Evolutionary conservation across 768 basidiomycete genomes (phyloP).

Genomic region (Lyophyllum atratum): DNA sequence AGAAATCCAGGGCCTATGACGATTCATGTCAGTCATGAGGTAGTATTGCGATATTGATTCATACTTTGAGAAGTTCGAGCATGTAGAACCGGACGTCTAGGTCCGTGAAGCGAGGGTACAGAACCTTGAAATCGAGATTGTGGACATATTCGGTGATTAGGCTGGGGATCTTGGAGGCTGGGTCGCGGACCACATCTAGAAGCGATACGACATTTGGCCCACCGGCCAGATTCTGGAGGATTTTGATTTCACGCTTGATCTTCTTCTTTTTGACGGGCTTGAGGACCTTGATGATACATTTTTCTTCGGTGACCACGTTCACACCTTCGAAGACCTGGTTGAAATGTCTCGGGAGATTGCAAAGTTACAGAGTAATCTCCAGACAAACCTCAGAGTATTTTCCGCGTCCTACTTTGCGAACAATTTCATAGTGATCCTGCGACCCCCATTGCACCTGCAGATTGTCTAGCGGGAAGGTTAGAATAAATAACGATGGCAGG

Average conservation of each 20-base stretch:
- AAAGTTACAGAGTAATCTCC: constrained; percentile 3
- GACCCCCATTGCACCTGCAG: constrained; percentile 97
- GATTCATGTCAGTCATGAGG: constrained; percentile 10
- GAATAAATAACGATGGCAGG: constrained; percentile 14
- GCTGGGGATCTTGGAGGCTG: constrained; percentile 94
- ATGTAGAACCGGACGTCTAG: constrained; percentile 97
- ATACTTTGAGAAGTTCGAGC: constrained; percentile 90
- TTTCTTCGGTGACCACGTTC: constrained; percentile 87
- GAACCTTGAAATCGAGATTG: constrained; percentile 95
- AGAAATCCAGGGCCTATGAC: constrained; percentile 87
- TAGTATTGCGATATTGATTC: constrained; percentile 8
- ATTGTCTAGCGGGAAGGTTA: constrained; percentile 63
- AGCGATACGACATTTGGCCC: constrained; percentile 94
- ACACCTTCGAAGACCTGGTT: constrained; percentile 89
- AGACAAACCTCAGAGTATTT: constrained; percentile 87
- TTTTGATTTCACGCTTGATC: constrained; percentile 99
- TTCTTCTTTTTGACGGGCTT: constrained; percentile 99
- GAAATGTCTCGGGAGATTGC: constrained; percentile 13
- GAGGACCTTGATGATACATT: constrained; percentile 97
- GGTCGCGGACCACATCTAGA: constrained; percentile 95
- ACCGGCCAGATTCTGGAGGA: constrained; percentile 93
- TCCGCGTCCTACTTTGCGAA: constrained; percentile 92
- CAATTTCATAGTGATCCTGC: constrained; percentile 98
- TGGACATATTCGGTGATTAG: constrained; percentile 97
- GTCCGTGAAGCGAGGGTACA: constrained; percentile 95